Evolutionary conservation across 306 rosid species (phyloP).

Genomic region (Rubus parviflorus): DNA sequence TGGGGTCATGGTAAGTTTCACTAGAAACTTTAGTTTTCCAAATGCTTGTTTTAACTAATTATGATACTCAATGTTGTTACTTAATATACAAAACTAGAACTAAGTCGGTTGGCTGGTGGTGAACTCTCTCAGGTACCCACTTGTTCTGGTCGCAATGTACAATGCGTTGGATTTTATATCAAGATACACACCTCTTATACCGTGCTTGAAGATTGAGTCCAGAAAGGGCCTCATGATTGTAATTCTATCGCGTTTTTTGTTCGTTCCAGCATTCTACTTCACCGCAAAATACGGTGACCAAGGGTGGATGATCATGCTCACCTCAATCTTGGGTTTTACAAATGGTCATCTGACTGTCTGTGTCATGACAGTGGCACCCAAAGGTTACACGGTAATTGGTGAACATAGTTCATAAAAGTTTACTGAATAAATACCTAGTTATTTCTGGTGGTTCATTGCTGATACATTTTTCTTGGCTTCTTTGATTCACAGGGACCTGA

Average conservation of each 20-base stretch:
- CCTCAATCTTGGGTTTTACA: slow-evolving; percentile 65
- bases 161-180: slow-evolving; percentile 55
- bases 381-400: slow-evolving; percentile 63
- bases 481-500: slow-evolving; percentile 71
- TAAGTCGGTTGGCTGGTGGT: background rate
- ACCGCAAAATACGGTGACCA: slow-evolving; percentile 80
- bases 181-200: slow-evolving; percentile 65
- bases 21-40: background rate
- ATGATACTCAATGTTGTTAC: background rate
- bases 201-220: slow-evolving; percentile 63
- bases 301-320: slow-evolving; percentile 82
- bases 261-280: slow-evolving; percentile 78
- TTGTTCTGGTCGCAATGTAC: slow-evolving; percentile 67
- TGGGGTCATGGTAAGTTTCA: slow-evolving; percentile 68
- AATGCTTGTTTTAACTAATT: background rate
- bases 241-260: slow-evolving; percentile 45
- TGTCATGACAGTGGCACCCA: slow-evolving; percentile 71
- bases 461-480: background rate
- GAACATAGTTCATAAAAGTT: background rate
- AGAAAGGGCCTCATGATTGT: slow-evolving; percentile 56
- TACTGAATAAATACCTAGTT: background rate
- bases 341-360: slow-evolving; percentile 85
- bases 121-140: slow-evolving; percentile 62
- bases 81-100: background rate
- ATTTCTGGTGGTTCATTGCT: background rate